Evolutionary conservation across 805 yeast species (phyloP).

Genomic region (Yarrowia sp.): DNA sequence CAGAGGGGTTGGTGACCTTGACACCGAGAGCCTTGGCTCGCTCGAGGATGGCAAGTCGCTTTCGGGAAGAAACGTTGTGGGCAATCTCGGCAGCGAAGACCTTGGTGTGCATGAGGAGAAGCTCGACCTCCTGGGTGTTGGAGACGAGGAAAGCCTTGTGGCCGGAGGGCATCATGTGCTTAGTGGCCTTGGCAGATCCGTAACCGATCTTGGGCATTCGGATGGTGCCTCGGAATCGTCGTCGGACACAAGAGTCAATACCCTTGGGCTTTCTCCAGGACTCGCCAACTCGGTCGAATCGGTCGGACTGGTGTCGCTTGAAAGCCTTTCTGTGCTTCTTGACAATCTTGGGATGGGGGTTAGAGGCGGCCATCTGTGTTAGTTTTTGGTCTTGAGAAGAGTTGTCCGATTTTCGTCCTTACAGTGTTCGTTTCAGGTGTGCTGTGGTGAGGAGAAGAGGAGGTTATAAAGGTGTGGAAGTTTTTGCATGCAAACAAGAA

Average conservation of each 20-base stretch:
- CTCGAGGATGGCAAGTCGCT: slow-evolving; percentile 95
- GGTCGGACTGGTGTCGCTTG: slow-evolving; percentile 99
- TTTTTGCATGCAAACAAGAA: slow-evolving; percentile 5
- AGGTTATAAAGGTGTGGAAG: neutral
- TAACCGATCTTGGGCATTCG: slow-evolving; percentile 99
- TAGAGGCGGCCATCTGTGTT: slow-evolving; percentile 87
- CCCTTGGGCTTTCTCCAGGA: slow-evolving; percentile 99
- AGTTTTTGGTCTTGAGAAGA: neutral
- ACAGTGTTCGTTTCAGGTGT: slow-evolving; percentile 6
- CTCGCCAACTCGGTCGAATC: slow-evolving; percentile 97
- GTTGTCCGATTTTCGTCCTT: neutral
- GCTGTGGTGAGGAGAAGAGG: neutral
- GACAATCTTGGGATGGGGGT: slow-evolving; percentile 99
- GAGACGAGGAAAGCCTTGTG: slow-evolving; percentile 95
- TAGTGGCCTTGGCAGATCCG: slow-evolving; percentile 99
- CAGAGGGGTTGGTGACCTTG: slow-evolving; percentile 99
- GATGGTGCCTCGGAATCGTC: slow-evolving; percentile 98
- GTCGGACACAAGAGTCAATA: slow-evolving; percentile 99
- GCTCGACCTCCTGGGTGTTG: slow-evolving; percentile 93
- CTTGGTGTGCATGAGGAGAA: slow-evolving; percentile 95
- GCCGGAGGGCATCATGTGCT: slow-evolving; percentile 94
- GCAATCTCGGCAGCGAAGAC: slow-evolving; percentile 99
- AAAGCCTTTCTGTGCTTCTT: slow-evolving; percentile 99
- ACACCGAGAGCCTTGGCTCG: slow-evolving; percentile 98
- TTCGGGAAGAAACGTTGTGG: slow-evolving; percentile 96